Evolutionary conservation across 192 early-diverging fungal genomes (phyloP), one percentile per base, ranked within the genome.

Genomic region (Tieghemiomyces parasiticus): DNA sequence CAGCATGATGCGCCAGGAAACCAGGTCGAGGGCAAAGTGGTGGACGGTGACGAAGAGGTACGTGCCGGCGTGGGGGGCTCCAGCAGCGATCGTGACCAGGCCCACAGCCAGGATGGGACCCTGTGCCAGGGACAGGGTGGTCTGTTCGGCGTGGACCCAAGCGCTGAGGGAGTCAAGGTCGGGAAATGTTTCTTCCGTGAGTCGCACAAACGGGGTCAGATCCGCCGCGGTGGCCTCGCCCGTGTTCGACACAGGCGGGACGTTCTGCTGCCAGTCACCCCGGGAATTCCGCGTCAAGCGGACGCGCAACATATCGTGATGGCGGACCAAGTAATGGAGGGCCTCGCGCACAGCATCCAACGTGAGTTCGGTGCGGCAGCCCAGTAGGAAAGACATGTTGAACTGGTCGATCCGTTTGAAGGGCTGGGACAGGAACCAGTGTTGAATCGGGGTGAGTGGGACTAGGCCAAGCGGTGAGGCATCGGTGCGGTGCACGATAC

Each of bases 1-100:
- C 30, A 69, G 28, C 20, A 69, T 25, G 35, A 69, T 65, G 6
- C 68, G 63, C 68, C 68, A 69, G 8, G 68, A 69, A 12, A 69
- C 68, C n/a, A 64, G 32, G 47, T 69, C 68, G 3, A 69, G 2
- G 60, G 61, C 64, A 16, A 69, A 46, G 53, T 69, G 68, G 51
- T 69, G 68, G 12, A 69, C 42, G 19, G 60, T 61, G 25, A 69
- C 24, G 29, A 67, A 52, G 6, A 69, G 34, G 20, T 31, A 35
- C 46, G 67, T 64, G 20, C 9, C 42, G 54, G 60, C 60, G n/a
- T n/a, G n/a, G n/a, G n/a, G n/a, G n/a, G n/a, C n/a, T 42, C 16
- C 38, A 16, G 6, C 38, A 0, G 20, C 46, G 16, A 69, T 31
- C 13, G 50, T 13, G 29, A 69, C 2, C 13, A 69, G 42, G 10